Evolutionary conservation across 1,284 basidiomycete genomes (phyloP).

Genomic region (Cryptococcus sp.): DNA sequence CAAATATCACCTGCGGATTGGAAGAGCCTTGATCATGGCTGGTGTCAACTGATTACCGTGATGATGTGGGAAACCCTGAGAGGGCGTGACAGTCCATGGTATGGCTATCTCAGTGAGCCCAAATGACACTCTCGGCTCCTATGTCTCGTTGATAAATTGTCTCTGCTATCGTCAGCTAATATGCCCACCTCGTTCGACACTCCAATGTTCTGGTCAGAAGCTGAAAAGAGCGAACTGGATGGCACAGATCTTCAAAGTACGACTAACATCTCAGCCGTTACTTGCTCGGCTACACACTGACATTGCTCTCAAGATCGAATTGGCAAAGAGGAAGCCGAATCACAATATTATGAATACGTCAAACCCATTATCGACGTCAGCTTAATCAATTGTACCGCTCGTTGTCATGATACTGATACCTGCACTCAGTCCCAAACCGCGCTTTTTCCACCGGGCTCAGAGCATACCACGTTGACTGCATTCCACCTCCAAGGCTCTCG

Average conservation of each 20-base stretch:
- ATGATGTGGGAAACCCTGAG: conserved; percentile 90
- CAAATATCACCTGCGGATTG: conserved; percentile 62
- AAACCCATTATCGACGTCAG: conserved; percentile 67
- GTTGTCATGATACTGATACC: background rate
- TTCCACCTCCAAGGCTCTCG: conserved; percentile 92
- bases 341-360: conserved; percentile 67
- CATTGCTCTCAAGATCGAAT: conserved; percentile 67
- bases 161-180: conserved; percentile 25
- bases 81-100: conserved; percentile 65
- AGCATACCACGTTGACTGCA: conserved; percentile 68
- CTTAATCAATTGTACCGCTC: background rate
- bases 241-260: conserved; percentile 84
- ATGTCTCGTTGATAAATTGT: background rate
- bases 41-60: conserved; percentile 84
- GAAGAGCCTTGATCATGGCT: conserved; percentile 69
- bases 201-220: conserved; percentile 89
- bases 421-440: conserved; percentile 63
- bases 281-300: conserved; percentile 2
- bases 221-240: conserved; percentile 71
- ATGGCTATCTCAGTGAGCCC: conserved; percentile 65
- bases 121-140: conserved; percentile 1
- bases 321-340: conserved; percentile 79
- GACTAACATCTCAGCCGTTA: conserved; percentile 41
- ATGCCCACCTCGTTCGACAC: conserved; percentile 79
- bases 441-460: conserved; percentile 63